Evolutionary conservation across 2,329 filamentous ascomycete genomes (phyloP).

Genomic region (Westerdykella sp.): DNA sequence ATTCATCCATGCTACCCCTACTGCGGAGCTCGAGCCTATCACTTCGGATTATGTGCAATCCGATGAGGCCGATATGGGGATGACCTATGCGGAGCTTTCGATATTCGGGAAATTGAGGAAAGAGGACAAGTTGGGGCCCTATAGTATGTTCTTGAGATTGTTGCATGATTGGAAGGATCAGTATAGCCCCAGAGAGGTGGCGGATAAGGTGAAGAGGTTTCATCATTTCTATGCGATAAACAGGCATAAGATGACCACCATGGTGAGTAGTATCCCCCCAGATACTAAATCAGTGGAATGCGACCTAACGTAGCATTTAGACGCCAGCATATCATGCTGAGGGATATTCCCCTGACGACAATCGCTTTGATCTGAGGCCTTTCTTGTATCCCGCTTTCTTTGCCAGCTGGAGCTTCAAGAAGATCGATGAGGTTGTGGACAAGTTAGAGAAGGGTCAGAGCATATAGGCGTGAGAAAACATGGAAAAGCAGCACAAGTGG

Average conservation of each 20-base stretch:
- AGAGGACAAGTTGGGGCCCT: constrained; percentile 49
- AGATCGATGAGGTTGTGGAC: constrained; percentile 33
- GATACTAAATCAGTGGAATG: constrained; percentile 15
- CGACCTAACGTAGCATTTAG: constrained; percentile 48
- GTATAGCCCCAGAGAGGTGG: constrained; percentile 39
- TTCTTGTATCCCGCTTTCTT: constrained; percentile 41
- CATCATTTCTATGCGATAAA: constrained; percentile 50
- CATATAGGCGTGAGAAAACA: too few species aligned
- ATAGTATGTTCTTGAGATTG: constrained; percentile 50
- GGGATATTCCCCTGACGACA: constrained; percentile 52
- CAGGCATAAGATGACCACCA: constrained; percentile 57
- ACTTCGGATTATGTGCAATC: constrained; percentile 55
- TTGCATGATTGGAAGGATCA: constrained; percentile 46
- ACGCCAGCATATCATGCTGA: constrained; percentile 31
- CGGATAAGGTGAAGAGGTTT: constrained; percentile 44
- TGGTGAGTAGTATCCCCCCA: constrained; percentile 35
- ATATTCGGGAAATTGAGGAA: constrained; percentile 52
- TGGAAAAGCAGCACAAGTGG: too few species aligned
- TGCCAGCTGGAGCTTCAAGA: constrained; percentile 33
- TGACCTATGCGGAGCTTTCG: constrained; percentile 48
- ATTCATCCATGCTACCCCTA: constrained; percentile 52
- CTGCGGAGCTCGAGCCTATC: constrained; percentile 55
- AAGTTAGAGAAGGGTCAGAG: constrained; percentile 18
- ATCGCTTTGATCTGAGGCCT: constrained; percentile 48
- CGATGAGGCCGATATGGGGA: constrained; percentile 51